Conservation (phyloP, 1,284 basidiomycete species). For the Wolfiporia cocos region DNA sequence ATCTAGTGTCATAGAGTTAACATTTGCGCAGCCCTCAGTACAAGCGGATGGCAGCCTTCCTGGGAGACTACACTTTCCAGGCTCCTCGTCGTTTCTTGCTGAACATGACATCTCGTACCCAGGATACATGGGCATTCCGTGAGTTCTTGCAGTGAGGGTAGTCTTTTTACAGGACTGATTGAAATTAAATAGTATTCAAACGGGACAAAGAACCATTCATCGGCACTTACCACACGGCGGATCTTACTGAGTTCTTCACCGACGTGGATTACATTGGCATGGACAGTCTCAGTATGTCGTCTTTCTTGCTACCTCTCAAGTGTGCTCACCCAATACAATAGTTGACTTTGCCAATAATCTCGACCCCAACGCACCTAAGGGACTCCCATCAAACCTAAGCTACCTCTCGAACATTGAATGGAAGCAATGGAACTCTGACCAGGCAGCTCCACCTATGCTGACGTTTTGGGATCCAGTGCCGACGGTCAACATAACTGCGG, state of each 20-base stretch:
- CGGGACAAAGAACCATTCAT: constrained; percentile 38
- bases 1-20: not conserved
- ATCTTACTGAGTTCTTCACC: constrained; percentile 6
- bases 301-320: not conserved
- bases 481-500: constrained; percentile 4
- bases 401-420: constrained; percentile 31
- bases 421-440: constrained; percentile 39
- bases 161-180: not conserved
- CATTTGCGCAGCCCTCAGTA: constrained; percentile 25
- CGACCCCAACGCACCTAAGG: constrained; percentile 28
- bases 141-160: constrained; percentile 10
- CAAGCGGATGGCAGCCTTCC: constrained; percentile 43
- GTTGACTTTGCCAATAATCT: constrained; percentile 32
- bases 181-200: constrained; percentile 36
- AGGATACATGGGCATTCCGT: constrained; percentile 44
- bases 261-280: constrained; percentile 4
- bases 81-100: constrained; percentile 30
- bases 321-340: not conserved
- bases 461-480: constrained; percentile 34
- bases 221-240: constrained; percentile 14
- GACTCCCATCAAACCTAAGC: constrained; percentile 25
- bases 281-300: constrained; percentile 4
- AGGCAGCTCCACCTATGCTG: constrained; percentile 32
- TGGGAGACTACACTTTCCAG: constrained; percentile 44
- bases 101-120: constrained; percentile 32